Base-by-base conservation (phyloP, 1,284 basidiomycete species). In the Fomitopsis betulina region DNA sequence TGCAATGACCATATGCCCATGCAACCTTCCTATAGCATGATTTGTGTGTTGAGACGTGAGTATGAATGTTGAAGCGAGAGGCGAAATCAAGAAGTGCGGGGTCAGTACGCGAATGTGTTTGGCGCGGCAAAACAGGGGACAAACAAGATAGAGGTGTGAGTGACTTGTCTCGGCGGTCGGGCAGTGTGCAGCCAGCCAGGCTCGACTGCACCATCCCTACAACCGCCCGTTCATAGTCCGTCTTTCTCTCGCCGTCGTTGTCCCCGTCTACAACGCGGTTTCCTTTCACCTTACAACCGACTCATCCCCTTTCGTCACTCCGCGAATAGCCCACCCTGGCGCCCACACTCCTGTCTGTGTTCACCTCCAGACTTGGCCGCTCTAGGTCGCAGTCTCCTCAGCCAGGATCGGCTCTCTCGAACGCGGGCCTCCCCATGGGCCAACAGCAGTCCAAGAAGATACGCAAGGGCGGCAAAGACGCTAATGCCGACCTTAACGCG, bases 381-480 rank as follows among this genome's bases (percentile, higher is more conserved):
- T 82, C 84, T 64, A 79, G 89, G 74, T 79, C 84, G 49, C 83
- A 86, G 69, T 89, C 87, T 59, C 84, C 87, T 51, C 82, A 83
- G 66, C 83, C 81, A 57, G 68, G 70, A 55, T 72, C 72, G 42
- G 70, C 72, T 25, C 63, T 68, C 53, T 66, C 69, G 17, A 54
- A 75, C 53, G 72, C 74, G 69, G 77, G 68, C 75, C 69, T 71
- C 58, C 72, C 69, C 69, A 91, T 90, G 86, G 88, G 89, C 74
- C 89, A 90, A 71, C 84, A 88, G 73, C 82, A 84, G 67, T 91
- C 89, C 65, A 91, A 88, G 80, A 89, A 86, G 79, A 75, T 81
- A 65, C 87, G 83, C 80, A 90, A 86, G 76, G 74, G 74, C 55
- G 73, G 74, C 58, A 87, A 84, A 72, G 87, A 87, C 72, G 85